These are phyloP conservation scores for Ceratobasidium sp. DNA, from an alignment of 1,284 basidiomycete genomes.

Conservation along the genomic window DNA sequence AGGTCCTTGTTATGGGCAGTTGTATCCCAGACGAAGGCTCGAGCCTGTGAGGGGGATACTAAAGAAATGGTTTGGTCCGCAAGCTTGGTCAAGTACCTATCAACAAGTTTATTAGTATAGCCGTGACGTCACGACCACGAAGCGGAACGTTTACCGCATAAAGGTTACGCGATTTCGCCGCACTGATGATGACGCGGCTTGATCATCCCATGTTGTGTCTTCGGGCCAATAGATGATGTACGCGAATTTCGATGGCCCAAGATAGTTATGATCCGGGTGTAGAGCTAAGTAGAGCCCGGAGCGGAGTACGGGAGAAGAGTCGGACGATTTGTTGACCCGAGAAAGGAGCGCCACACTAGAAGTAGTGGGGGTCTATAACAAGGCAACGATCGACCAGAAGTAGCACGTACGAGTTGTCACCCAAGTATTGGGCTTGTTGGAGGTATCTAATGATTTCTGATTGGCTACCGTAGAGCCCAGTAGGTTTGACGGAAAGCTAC, in stretches of 20 bases:
- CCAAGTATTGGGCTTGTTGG: neutral
- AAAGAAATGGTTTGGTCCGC: slow-evolving; percentile 41
- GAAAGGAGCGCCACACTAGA: slow-evolving; percentile 45
- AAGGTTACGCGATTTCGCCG: slow-evolving; percentile 43
- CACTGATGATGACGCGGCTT: slow-evolving; percentile 42
- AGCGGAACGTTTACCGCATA: slow-evolving; percentile 30
- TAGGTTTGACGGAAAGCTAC: slow-evolving; percentile 53
- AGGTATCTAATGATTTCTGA: slow-evolving; percentile 58
- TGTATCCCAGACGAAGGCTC: slow-evolving; percentile 20
- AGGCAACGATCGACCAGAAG: neutral
- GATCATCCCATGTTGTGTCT: slow-evolving; percentile 43
- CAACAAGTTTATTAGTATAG: neutral
- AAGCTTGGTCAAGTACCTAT: slow-evolving; percentile 40
- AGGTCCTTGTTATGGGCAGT: neutral
- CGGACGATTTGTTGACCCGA: slow-evolving; percentile 43
- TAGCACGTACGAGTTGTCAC: slow-evolving; percentile 6
- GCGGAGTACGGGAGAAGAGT: slow-evolving; percentile 52
- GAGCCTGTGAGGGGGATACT: slow-evolving; percentile 34
- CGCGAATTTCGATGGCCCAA: neutral
- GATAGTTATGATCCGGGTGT: neutral
- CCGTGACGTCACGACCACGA: no score
- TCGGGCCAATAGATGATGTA: slow-evolving; percentile 45
- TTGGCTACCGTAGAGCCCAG: slow-evolving; percentile 64
- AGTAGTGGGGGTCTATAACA: neutral
- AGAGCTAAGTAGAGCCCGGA: slow-evolving; percentile 60